phyloP scores from a whole-genome alignment of 1,284 basidiomycete genomes.

The Boletus smithii region DNA sequence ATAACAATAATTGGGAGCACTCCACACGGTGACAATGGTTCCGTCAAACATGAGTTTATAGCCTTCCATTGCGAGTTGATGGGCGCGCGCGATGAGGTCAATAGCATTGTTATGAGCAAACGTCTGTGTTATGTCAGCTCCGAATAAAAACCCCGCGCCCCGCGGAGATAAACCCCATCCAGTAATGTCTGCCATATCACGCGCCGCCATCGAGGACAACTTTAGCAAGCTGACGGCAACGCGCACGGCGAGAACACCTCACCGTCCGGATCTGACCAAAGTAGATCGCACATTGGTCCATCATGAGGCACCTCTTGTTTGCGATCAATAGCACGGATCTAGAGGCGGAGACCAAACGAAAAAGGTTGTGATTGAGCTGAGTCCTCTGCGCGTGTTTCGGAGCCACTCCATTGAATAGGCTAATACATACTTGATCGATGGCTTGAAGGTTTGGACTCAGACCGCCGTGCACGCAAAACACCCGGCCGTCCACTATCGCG shows the following conservation, averaged over 20 bases:
- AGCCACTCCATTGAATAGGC: slow-evolving; percentile 15
- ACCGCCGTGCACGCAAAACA: slow-evolving; percentile 92
- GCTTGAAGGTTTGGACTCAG: slow-evolving; percentile 82
- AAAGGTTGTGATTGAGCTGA: slow-evolving; percentile 24
- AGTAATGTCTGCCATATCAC: slow-evolving; percentile 69
- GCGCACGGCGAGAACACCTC: slow-evolving; percentile 11
- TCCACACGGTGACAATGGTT: slow-evolving; percentile 97
- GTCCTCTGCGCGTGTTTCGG: slow-evolving; percentile 24
- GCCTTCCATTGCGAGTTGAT: slow-evolving; percentile 98
- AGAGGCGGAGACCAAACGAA: slow-evolving; percentile 20
- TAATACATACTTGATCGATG: slow-evolving; percentile 76
- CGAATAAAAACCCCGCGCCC: slow-evolving; percentile 95
- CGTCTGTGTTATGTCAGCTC: slow-evolving; percentile 84
- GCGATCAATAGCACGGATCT: slow-evolving; percentile 94
- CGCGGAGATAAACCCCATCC: slow-evolving; percentile 98
- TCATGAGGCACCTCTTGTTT: slow-evolving; percentile 99
- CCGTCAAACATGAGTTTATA: slow-evolving; percentile 98
- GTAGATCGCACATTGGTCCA: slow-evolving; percentile 96
- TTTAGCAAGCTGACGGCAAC: slow-evolving; percentile 8
- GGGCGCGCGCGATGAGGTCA: slow-evolving; percentile 93
- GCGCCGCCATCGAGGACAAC: slow-evolving; percentile 1
- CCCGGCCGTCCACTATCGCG: slow-evolving; percentile 93
- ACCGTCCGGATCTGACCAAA: slow-evolving; percentile 99
- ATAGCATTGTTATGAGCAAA: slow-evolving; percentile 92
- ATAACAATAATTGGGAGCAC: slow-evolving; percentile 98